These are phyloP conservation scores for Musa troglodytarum DNA, from an alignment of 176 grass and related monocot species.

Conservation along the genomic window DNA sequence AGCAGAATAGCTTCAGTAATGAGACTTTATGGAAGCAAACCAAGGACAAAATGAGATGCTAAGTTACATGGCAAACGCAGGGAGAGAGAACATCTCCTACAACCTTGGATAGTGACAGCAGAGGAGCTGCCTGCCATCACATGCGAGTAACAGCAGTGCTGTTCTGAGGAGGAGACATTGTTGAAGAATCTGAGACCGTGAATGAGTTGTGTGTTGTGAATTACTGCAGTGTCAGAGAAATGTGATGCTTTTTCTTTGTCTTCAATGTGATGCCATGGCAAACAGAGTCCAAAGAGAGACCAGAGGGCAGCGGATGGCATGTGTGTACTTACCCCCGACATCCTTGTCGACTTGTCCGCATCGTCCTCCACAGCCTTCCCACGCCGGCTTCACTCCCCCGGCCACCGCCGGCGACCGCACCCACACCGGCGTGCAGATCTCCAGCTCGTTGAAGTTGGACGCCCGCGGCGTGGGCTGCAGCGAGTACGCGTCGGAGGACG, in stretches of 20 bases:
- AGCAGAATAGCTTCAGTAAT: too few relatives aligned
- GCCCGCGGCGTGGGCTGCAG: constrained; percentile 23
- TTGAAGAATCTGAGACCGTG: not conserved
- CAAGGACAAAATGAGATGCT: too few relatives aligned
- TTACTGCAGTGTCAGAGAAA: not conserved
- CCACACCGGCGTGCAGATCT: constrained; percentile 12
- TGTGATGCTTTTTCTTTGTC: not conserved
- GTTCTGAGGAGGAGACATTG: not conserved
- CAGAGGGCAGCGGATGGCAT: not conserved
- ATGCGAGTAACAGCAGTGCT: not conserved
- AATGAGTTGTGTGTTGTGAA: not conserved
- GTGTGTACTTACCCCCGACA: constrained; percentile 33
- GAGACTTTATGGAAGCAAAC: too few relatives aligned
- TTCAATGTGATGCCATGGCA: not conserved
- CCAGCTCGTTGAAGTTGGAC: constrained; percentile 20
- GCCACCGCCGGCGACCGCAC: constrained; percentile 7
- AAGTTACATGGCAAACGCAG: too few relatives aligned
- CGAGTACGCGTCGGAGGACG: constrained; percentile 24
- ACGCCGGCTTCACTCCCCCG: not conserved
- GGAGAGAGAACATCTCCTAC: not conserved
- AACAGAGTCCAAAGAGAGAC: not conserved
- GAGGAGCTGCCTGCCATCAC: not conserved
- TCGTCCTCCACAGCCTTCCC: not conserved
- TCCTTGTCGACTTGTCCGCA: constrained; percentile 28
- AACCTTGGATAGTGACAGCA: not conserved